A percentile compares a stretch with the other conserved stretches of the same genome.
phyloP scores from a whole-genome alignment of 495 filamentous ascomycete genomes.

The Lasiosphaeria hispida region DNA sequence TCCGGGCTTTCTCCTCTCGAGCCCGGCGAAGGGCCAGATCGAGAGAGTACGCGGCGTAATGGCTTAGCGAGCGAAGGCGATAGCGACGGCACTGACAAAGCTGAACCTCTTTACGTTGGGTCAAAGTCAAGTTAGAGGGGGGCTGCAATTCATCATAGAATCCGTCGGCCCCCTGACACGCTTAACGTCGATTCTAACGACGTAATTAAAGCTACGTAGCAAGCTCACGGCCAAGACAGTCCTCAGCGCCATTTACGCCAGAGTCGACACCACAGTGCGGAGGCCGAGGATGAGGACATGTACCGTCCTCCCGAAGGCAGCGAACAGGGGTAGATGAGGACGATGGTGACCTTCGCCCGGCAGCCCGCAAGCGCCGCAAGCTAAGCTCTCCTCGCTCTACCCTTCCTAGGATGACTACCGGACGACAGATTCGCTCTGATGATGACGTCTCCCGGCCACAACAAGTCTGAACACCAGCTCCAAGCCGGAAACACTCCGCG shows the following conservation, averaged over 20 bases:
- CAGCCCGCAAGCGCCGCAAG: too few species aligned
- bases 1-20: not conserved
- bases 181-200: constrained; percentile 6
- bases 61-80: not conserved
- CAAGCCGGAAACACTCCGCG: too few species aligned
- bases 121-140: not conserved
- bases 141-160: not conserved
- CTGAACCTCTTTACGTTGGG: not conserved
- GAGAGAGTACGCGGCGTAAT: not conserved
- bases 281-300: not conserved
- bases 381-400: too few species aligned
- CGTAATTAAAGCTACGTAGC: not conserved
- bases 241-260: not conserved
- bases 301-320: constrained; percentile 1
- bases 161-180: not conserved
- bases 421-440: too few species aligned
- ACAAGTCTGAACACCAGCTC: too few species aligned
- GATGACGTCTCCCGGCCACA: too few species aligned
- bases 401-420: too few species aligned
- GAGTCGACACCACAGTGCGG: not conserved
- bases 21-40: not conserved
- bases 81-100: not conserved
- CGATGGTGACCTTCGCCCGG: not conserved
- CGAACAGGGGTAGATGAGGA: not conserved
- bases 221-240: not conserved